phyloP scores from a whole-genome alignment of 2,329 filamentous ascomycete genomes.

The Penicillium sp. region DNA sequence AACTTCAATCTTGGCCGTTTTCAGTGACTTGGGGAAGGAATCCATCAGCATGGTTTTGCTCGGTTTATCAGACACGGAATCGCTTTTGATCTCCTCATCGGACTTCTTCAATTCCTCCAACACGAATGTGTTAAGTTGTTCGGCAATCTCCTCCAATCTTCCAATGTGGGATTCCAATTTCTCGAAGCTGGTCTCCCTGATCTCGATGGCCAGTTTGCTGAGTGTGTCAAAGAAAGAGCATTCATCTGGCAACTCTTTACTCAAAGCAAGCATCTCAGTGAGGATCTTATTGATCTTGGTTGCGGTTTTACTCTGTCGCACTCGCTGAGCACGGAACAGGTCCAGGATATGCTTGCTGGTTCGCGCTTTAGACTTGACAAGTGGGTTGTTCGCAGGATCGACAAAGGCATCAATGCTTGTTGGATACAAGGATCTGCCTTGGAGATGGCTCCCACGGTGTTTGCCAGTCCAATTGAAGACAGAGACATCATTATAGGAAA shows the following conservation, averaged over 20 bases:
- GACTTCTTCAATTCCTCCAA: not conserved
- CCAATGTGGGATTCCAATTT: not conserved
- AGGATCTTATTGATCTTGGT: not conserved
- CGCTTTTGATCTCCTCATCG: not conserved
- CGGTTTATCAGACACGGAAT: not conserved
- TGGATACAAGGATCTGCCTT: slow-evolving; percentile 12
- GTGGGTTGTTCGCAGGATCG: not conserved
- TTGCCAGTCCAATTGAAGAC: slow-evolving; percentile 16
- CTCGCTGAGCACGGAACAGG: not conserved
- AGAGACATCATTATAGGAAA: slow-evolving; percentile 18
- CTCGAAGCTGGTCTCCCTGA: not conserved
- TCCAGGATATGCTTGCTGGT: not conserved
- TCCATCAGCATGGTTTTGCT: not conserved
- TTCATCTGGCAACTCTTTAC: not conserved
- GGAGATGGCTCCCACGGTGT: slow-evolving; percentile 7
- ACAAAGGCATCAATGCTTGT: slow-evolving; percentile 8
- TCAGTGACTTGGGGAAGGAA: not conserved
- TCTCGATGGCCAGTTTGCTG: not conserved
- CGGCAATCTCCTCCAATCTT: not conserved
- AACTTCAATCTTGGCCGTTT: not conserved
- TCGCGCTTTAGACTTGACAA: not conserved
- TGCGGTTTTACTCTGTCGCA: not conserved
- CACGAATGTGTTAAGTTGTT: not conserved
- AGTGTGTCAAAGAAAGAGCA: not conserved
- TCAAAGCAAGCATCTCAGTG: not conserved